Base-by-base conservation (phyloP, 768 basidiomycete genomes). In the Boletus rubroflammeus region DNA sequence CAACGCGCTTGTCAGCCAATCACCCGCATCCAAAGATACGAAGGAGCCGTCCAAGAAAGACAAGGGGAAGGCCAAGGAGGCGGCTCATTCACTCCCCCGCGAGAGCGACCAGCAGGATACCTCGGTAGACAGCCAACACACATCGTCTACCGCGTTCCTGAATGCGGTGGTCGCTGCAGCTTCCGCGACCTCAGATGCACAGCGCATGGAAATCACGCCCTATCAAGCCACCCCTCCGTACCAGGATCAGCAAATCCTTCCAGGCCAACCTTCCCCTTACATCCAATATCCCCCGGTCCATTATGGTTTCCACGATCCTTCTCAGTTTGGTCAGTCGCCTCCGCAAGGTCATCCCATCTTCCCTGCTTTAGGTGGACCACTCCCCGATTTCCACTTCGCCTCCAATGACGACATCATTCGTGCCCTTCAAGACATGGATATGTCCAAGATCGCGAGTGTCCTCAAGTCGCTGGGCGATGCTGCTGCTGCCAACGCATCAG, bases 341-440 rank as follows among this genome's bases (percentile, higher is more conserved):
- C 62, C 66, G 15, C 65, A 62, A n/a, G 68, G 55, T 50, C 73
- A 59, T 56, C 63, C 59, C 69, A 54, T 49, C 47, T 69, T 61
- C 46, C 60, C 66, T 13, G 50, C 53, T 28, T 28, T 67, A 6
- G 59, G 49, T 14, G 59, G 53, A 2, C 59, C 63, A 4, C 56
- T 73, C 38, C 70, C 73, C 15, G 75, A 74, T 25, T 64, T 78
- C n/a, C 68, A 66, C 26, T 73, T 73, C 51, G 76, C 77, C 13
- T 85, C 85, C 25, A 87, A 82, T 61, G 89, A 91, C 45, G 86
- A 89, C 55, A 80, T 91, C 42, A 71, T 90, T 41, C 86, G 84
- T 32, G 83, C 82, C 11, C 69, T 91, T 46, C 88, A 90, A 65
- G 82, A 84, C 45, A 73, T 90, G 56, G 89, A 91, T 60, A 59